Conservation (phyloP, 2,329 filamentous ascomycete genomes). For the Fusarium succisae region DNA sequence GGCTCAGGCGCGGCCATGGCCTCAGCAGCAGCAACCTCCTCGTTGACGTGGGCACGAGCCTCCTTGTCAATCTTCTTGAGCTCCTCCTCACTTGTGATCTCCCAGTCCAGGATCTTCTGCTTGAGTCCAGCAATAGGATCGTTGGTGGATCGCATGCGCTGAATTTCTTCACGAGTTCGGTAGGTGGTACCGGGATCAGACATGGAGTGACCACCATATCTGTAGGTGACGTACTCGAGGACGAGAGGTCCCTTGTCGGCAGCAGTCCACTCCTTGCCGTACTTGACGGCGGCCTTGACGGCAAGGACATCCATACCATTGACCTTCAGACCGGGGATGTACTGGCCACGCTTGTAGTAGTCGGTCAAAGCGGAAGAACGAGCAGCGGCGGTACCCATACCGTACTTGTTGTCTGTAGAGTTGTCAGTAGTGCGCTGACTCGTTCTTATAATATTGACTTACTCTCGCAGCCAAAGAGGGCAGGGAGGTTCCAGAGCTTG, state of each 20-base stretch:
- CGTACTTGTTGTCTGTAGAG: conserved; percentile 95
- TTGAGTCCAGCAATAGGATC: conserved; percentile 98
- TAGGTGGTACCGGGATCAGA: conserved; percentile 99
- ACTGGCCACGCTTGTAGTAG: conserved; percentile 99
- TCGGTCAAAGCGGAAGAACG: conserved; percentile 96
- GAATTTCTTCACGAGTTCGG: conserved; percentile 98
- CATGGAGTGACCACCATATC: conserved; percentile 99
- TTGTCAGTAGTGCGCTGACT: conserved; percentile 15
- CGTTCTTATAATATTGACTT: conserved; percentile 54
- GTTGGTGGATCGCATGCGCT: conserved; percentile 98
- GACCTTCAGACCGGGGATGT: conserved; percentile 99
- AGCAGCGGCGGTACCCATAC: conserved; percentile 97
- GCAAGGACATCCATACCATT: conserved; percentile 99
- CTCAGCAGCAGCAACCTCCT: conserved; percentile 91
- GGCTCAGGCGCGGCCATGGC: conserved; percentile 83
- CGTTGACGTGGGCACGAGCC: conserved; percentile 84
- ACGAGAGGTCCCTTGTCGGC: conserved; percentile 92
- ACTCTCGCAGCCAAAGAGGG: conserved; percentile 99
- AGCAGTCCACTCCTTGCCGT: conserved; percentile 88
- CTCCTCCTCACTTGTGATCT: conserved; percentile 89
- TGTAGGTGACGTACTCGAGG: conserved; percentile 98
- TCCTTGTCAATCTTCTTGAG: conserved; percentile 97
- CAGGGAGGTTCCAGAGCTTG: conserved; percentile 96
- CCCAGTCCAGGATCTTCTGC: conserved; percentile 98
- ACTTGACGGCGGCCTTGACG: conserved; percentile 94